Conservation (phyloP, 768 basidiomycete genomes). For the Naematelia aurantialba region DNA sequence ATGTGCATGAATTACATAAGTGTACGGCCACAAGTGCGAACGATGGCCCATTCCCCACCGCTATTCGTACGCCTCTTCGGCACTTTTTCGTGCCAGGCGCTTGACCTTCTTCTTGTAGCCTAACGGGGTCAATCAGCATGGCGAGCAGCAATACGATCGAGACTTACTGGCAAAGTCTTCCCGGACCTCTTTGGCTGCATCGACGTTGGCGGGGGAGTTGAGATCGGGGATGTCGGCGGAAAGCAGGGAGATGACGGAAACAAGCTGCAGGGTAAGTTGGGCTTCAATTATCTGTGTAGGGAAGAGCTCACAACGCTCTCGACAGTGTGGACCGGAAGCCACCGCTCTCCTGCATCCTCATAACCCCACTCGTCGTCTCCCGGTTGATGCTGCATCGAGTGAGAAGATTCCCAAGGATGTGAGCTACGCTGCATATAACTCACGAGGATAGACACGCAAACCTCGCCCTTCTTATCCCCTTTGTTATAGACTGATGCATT, state of each 20-base stretch:
- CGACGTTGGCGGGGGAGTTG: constrained; percentile 93
- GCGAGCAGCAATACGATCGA: background rate
- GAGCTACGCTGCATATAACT: constrained; percentile 17
- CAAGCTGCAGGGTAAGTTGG: constrained; percentile 65
- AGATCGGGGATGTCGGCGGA: constrained; percentile 86
- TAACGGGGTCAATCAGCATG: constrained; percentile 38
- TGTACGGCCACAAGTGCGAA: background rate
- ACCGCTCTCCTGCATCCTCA: constrained; percentile 93
- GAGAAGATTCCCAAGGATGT: background rate
- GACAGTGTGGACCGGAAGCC: constrained; percentile 95
- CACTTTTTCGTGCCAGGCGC: constrained; percentile 75
- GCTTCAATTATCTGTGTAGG: constrained; percentile 8
- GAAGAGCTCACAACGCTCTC: constrained; percentile 76
- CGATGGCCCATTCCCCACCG: background rate
- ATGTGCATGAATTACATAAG: background rate
- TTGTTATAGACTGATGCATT: constrained; percentile 50
- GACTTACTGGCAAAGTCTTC: constrained; percentile 42
- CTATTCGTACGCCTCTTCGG: constrained; percentile 80
- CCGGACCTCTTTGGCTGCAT: constrained; percentile 64
- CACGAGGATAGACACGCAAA: constrained; percentile 55
- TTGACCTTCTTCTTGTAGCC: constrained; percentile 96
- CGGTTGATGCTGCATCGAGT: constrained; percentile 71
- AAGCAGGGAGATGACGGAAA: constrained; percentile 92
- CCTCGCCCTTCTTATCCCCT: constrained; percentile 52
- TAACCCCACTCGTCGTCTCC: constrained; percentile 93